Evolutionary conservation across 2,329 filamentous ascomycete species (phyloP), one percentile per base, ranked within the genome.

Genomic region (Plenodomus lindquistii): DNA sequence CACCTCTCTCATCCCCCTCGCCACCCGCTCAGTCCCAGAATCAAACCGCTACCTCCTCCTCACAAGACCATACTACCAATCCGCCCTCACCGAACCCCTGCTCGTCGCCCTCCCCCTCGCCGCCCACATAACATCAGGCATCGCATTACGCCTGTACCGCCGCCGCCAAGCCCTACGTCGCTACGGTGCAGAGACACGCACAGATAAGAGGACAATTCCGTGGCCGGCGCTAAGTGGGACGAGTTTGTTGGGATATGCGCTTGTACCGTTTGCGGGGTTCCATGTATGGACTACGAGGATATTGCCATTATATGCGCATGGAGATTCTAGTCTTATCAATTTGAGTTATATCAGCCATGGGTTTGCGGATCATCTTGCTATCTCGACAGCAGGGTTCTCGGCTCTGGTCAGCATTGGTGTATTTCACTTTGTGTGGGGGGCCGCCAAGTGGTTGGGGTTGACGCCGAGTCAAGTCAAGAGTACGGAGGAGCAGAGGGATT

Each of bases 1-100:
- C 85, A 88, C 57, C 46, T 57, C 68, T 47, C 48, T 71, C 53
- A 62, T 72, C 59, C 65, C 66, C 21, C 60, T 71, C 53, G 42
- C 63, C 42, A 60, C 66, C 40, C 57, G 60, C 49, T 66, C 75
- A 51, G 62, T 92, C 90, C 66, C 84, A 84, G 54, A 76, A 43
- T 88, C 88, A 51, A 92, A 97, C 69, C 85, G 85, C 41, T 96
- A 91, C 73, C 85, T 97, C 40, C 86, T 97, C 56, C 89, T 96
- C 71, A 92, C 91, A 21, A 85, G 93, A 52, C 92, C 95, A 40
- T 85, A 94, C 71, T 97, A 97, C 77, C 93, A 97, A 73, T 92
- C 90, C 18, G 47, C 62, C 1, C 81, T 87, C 2, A 77, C 89
- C 15, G 92, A 97, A 68, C 89, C 91, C 3, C 75, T 95, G 17